Evolutionary conservation across 495 filamentous ascomycete genomes (phyloP).

Genomic region (Trichoderma erinaceum): DNA sequence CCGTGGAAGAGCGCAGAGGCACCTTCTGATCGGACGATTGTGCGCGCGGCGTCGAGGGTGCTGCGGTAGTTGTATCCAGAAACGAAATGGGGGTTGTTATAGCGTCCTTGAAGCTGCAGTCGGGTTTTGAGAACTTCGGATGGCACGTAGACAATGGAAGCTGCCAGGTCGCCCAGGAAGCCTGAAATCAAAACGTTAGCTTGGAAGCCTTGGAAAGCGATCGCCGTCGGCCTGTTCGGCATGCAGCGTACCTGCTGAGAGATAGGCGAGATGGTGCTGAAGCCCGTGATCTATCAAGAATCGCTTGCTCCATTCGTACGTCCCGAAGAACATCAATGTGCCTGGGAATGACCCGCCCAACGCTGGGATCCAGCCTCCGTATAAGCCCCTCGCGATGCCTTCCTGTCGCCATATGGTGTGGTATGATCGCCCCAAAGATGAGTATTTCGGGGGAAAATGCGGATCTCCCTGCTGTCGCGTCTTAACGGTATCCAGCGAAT

Average conservation of each 20-base stretch:
- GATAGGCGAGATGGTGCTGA: conserved; percentile 72
- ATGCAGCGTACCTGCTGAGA: conserved; percentile 60
- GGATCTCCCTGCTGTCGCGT: conserved; percentile 98
- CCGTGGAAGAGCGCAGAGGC: conserved; percentile 83
- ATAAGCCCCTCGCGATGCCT: conserved; percentile 80
- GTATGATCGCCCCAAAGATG: conserved; percentile 82
- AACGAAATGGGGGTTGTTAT: conserved; percentile 87
- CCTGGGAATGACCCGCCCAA: conserved; percentile 90
- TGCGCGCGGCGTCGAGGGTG: conserved; percentile 70
- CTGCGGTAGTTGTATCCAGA: conserved; percentile 92
- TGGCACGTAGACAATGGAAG: conserved; percentile 88
- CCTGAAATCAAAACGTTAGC: conserved; percentile 41
- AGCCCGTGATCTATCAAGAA: conserved; percentile 77
- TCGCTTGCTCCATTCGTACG: conserved; percentile 92
- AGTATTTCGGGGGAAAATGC: conserved; percentile 82
- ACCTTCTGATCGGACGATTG: conserved; percentile 77
- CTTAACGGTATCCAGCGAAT: conserved; percentile 97
- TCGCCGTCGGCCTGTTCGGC: neutral
- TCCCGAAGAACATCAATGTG: conserved; percentile 90
- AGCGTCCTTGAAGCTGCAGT: conserved; percentile 86
- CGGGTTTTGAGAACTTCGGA: conserved; percentile 95
- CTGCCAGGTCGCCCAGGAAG: conserved; percentile 86
- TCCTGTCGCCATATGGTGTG: conserved; percentile 89
- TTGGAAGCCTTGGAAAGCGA: conserved; percentile 18
- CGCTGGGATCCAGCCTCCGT: conserved; percentile 84